These are phyloP conservation scores for Balamuthia mandrillaris DNA, from an alignment of 208 protist genomes.

Conservation along the genomic window DNA sequence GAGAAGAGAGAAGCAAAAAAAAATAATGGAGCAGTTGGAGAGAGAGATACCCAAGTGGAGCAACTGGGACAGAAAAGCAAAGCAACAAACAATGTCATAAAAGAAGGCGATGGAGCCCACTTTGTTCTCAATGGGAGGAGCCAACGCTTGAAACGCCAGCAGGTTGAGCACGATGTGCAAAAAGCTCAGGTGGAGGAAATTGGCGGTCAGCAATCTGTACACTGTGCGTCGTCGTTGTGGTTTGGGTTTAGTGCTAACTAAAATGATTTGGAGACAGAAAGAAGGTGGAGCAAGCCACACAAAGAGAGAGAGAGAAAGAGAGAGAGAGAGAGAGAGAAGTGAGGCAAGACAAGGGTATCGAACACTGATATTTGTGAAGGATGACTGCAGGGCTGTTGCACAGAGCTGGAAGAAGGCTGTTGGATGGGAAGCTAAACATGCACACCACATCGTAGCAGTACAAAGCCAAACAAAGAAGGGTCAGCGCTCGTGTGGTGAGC, in stretches of 20 bases:
- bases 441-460: neutral
- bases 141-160: conserved; percentile 49
- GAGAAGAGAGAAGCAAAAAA: neutral
- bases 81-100: conserved; percentile 39
- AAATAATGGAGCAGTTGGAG: neutral
- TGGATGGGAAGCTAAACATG: neutral
- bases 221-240: conserved; percentile 14
- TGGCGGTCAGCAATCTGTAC: conserved; percentile 46
- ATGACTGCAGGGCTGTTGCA: neutral
- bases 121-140: neutral
- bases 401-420: neutral
- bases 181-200: conserved; percentile 48
- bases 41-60: neutral
- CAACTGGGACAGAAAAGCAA: conserved; percentile 5
- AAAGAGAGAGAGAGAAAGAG: neutral
- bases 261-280: neutral
- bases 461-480: neutral
- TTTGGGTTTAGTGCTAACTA: neutral
- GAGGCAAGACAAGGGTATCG: no score
- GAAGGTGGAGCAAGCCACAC: neutral
- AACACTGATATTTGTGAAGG: neutral
- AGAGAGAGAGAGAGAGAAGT: neutral
- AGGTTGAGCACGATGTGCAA: conserved; percentile 65
- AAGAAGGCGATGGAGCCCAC: conserved; percentile 26
- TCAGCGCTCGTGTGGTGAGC: neutral